Evolutionary conservation across 208 protist genomes (phyloP).

Genomic region (Wallacemonas sp.): DNA sequence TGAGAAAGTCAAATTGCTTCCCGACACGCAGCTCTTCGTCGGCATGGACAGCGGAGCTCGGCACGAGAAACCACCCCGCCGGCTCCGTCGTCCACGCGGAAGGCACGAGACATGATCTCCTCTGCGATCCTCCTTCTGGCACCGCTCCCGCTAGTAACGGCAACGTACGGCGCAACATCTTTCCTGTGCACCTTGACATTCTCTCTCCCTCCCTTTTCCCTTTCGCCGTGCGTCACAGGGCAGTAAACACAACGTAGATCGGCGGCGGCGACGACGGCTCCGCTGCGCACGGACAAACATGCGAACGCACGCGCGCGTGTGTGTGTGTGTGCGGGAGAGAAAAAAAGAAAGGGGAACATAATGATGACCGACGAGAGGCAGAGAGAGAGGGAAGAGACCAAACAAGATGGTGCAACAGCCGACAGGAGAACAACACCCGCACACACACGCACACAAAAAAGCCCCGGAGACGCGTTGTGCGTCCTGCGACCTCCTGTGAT

Average conservation of each 20-base stretch:
- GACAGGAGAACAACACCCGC: conserved; percentile 2
- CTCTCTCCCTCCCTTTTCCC: too few species aligned
- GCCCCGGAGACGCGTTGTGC: too few species aligned
- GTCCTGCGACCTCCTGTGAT: too few species aligned
- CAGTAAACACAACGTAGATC: conserved; percentile 13
- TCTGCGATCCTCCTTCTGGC: too few species aligned
- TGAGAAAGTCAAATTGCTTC: conserved; percentile 81
- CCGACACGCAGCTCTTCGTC: conserved; percentile 53
- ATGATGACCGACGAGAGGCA: not conserved
- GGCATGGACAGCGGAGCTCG: conserved; percentile 30
- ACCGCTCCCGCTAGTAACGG: conserved; percentile 4
- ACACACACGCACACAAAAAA: not conserved
- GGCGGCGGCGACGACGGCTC: too few species aligned
- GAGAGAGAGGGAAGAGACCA: not conserved
- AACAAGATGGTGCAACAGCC: not conserved
- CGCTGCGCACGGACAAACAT: too few species aligned
- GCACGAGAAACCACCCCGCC: conserved; percentile 65
- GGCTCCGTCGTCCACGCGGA: conserved; percentile 62
- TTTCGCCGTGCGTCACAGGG: too few species aligned
- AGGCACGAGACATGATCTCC: conserved; percentile 26
- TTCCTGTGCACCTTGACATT: too few species aligned
- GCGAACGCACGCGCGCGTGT: too few species aligned
- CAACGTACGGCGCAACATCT: not conserved
- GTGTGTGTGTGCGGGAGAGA: too few species aligned
- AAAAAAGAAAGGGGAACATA: not conserved